Base-by-base conservation (phyloP, 148 eudicot species). In the Gaultheria prostrata region DNA sequence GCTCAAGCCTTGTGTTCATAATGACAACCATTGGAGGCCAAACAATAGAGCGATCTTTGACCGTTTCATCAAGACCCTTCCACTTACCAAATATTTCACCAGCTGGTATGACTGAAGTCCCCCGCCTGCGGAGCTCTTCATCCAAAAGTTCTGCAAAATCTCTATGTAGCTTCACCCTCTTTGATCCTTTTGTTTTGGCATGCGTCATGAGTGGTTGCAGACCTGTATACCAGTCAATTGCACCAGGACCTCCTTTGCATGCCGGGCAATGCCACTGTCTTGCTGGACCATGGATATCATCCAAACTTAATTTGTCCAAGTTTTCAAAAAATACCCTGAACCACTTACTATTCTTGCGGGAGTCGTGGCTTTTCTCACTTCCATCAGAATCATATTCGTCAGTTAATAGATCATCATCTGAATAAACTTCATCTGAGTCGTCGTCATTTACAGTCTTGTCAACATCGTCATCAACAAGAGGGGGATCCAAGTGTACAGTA, bases 1-100 rank as follows among this genome's bases (percentile, higher is more conserved):
- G 85, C 7, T 93, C 97, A 7, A 86, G 93, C 32, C 26, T 6
- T 5, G 98, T 89, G 77, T 92, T 95, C 94, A 86, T 90, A 65
- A 95, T 78, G 43, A 93, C 43, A 72, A 92, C 98, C 94, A 95
- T 95, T 6, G 98, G 95, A 50, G 98, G 98, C 97, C 98, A 95
- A 43, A 95, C 91, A 32, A 95, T 92, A 24, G 90, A 90, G 73
- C 86, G 92, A 59, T 93, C 94, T 26, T 82, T 74, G 0, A 43
- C 78, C 50, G 28, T 77, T 74, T 88, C 83, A 69, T 84, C 82
- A 21, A 90, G 85, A 32, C 92, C 95, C 53, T 87, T 89, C 95
- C 97, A 93, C 56, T 89, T 88, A 0, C 91, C 92, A 85, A 88
- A 90, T 0, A 85, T 35, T 85, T 90, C 94, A 1, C 95, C 97